phyloP scores from a whole-genome alignment of 2,329 filamentous ascomycete genomes.

The Beauveria sp. region DNA sequence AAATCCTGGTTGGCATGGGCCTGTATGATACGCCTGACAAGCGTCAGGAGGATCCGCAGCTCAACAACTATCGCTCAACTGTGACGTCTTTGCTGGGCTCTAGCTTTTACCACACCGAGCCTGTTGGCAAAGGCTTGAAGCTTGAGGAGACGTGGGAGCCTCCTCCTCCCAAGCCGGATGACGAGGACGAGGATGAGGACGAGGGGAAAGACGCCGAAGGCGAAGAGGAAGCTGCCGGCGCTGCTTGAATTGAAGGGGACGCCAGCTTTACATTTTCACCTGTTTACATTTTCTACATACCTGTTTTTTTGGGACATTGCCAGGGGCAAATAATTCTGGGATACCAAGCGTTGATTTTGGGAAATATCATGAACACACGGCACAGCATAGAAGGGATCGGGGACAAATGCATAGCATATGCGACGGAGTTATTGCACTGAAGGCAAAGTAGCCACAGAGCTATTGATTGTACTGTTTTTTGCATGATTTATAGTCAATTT shows the following conservation, averaged over 20 bases:
- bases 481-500: not conserved
- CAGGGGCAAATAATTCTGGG: not conserved
- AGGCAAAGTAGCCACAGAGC: not conserved
- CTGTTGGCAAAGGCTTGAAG: slow-evolving; percentile 66
- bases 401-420: slow-evolving; percentile 1
- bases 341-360: slow-evolving; percentile 7
- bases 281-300: not conserved
- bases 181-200: slow-evolving; percentile 45
- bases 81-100: slow-evolving; percentile 48
- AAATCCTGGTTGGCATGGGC: slow-evolving; percentile 75
- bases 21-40: slow-evolving; percentile 68
- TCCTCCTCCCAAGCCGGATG: slow-evolving; percentile 57
- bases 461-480: not conserved
- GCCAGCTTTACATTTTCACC: slow-evolving; percentile 1
- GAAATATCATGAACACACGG: not conserved
- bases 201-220: slow-evolving; percentile 38
- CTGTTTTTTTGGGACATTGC: not conserved
- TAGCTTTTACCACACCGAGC: slow-evolving; percentile 35
- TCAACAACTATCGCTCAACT: slow-evolving; percentile 48
- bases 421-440: not conserved
- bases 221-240: slow-evolving; percentile 31
- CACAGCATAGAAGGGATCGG: not conserved
- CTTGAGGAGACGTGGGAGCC: slow-evolving; percentile 74
- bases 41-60: slow-evolving; percentile 37
- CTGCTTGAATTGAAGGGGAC: slow-evolving; percentile 9